These are phyloP conservation scores for Cercospora sp. DNA, from an alignment of 2,329 filamentous ascomycete genomes.

Conservation along the genomic window DNA sequence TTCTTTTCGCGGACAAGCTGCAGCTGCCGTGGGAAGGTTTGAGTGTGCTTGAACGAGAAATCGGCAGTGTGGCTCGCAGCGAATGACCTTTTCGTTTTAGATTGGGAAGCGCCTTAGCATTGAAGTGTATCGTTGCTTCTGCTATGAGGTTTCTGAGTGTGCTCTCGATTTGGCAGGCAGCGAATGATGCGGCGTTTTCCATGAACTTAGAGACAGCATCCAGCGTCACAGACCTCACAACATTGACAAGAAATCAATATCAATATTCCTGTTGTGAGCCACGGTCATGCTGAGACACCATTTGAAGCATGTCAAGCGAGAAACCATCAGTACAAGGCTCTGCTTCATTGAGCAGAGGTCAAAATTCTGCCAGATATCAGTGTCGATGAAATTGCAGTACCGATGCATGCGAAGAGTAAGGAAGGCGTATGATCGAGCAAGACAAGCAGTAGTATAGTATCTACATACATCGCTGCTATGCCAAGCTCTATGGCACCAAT, in stretches of 20 bases:
- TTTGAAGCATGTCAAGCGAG: neutral
- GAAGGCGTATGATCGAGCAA: neutral
- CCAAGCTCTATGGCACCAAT: neutral
- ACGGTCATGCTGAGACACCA: neutral
- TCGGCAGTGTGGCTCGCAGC: no score
- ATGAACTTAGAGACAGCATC: no score
- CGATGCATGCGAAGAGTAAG: neutral
- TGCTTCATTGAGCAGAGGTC: no score
- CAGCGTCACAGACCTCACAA: neutral
- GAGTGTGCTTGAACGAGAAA: no score
- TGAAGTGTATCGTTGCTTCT: neutral
- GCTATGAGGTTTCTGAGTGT: neutral
- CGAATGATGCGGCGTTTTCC: neutral
- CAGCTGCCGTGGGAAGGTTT: no score
- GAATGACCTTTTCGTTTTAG: no score
- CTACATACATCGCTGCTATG: constrained; percentile 2
- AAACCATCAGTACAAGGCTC: neutral
- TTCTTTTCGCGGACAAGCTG: no score
- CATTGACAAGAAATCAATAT: neutral
- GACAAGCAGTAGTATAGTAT: neutral
- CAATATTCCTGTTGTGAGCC: neutral
- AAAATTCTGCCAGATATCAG: no score
- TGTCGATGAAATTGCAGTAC: no score
- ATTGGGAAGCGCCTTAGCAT: neutral
- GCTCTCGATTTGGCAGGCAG: neutral